Base-by-base conservation (phyloP, 768 basidiomycete species). In the Phanerochaete carnosa region DNA sequence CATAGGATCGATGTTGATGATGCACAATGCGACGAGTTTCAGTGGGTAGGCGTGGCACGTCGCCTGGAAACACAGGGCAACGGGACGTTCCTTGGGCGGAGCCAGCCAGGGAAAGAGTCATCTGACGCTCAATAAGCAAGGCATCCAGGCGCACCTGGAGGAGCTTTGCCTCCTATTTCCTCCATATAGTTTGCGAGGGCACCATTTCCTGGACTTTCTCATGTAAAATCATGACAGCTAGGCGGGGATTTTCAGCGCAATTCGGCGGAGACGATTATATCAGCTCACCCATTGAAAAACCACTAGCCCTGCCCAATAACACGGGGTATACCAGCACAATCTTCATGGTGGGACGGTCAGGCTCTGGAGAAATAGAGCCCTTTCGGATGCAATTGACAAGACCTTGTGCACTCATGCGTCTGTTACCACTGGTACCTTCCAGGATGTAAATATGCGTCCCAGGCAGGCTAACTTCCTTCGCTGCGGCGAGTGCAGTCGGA, bases 251-350 rank as follows among this genome's bases (percentile, higher is more conserved):
- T 23, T 19, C 29, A 33, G 23, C 33, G 15, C 5, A 22, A 51
- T 23, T n/a, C 25, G 12, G 25, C 16, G 16, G 3, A 49, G 23
- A 49, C 6, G 5, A 19, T 11, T 25, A 19, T 6, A 5, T 3
- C 5, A 11, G 30, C 28, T 52, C 5, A 52, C 51, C 30, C 81
- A 92, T 92, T 0, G 90, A 88, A 3, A 86, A 73, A 0, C 90
- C 90, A 61, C 81, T 90, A 0, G 90, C 92, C 25, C 90, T 90
- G 66, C 90, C 91, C 0, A 90, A 92, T 67, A 89, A 90, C 0
- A 87, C 75, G 2, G 91, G 74, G 68, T 91, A 89, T 0, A 87
- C 89, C 1, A 90, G 72, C 0, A 85, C 88, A 60, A 85, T 74
- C 30, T 73, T 76, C n/a, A 64, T 73, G 0, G 82, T 87, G 0